Base-by-base conservation (phyloP, 179 eudicot species). In the Patellifolia procumbens region DNA sequence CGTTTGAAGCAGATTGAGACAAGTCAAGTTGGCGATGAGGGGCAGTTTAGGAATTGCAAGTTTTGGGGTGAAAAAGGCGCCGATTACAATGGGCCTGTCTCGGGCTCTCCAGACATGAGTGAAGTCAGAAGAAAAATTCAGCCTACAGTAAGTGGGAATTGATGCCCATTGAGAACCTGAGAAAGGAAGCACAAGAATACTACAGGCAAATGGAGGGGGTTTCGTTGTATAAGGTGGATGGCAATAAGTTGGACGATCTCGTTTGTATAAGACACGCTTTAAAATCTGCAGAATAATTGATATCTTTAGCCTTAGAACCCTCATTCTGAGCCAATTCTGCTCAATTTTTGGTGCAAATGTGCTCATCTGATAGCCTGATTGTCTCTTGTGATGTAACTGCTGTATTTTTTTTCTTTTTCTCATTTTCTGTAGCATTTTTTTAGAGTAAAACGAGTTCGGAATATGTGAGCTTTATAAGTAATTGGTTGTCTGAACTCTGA, bases 41-140 rank as follows among this genome's bases (percentile, higher is more conserved):
- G 97, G 58, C 98, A 91, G 81, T 94, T 94, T 75, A 87, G 93
- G 63, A 94, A 88, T 78, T 94, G 98, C 88, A 94, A 94, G 78
- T 94, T 91, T 45, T 94, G 98, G 98, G 97, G 94, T 19, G 76
- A 87, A 48, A 86, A 76, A 45, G 85, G 89, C 7, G 70, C 89
- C 49, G 79, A 84, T 66, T 85, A 80, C 39, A 87, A 85, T 20
- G 89, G 92, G 51, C 98, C 93, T 12, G 60, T 88, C 43, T 92
- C 97, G 13, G 98, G 98, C 65, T 88, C 98, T 37, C 78, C 83
- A 42, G 91, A 88, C 85, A 91, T 91, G 91, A 84, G 91, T 60
- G 86, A 73, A 60, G 48, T 83, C 22, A 85, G 98, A 75, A 92
- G n/a, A n/a, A 82, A 87, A 73, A 78, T 72, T 92, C 98, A 43